A percentile compares a stretch with the other conserved stretches of the same genome.
Evolutionary conservation across 2,329 filamentous ascomycete genomes (phyloP).

Genomic region (Elsinoe batatas): DNA sequence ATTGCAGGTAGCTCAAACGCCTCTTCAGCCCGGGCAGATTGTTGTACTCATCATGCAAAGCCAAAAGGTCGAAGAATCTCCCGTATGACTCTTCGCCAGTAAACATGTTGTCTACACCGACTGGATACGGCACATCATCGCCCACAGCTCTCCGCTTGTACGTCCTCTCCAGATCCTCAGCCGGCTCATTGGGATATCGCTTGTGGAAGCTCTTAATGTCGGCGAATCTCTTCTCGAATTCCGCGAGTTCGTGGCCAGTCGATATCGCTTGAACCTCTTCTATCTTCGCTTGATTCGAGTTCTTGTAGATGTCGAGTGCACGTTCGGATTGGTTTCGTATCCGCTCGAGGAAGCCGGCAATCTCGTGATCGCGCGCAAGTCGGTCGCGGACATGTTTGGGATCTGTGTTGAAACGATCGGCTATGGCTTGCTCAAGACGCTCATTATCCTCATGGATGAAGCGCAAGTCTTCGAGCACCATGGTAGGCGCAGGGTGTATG

Average conservation of each 20-base stretch:
- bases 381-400: constrained; percentile 84
- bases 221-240: constrained; percentile 78
- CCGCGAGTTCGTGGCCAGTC: constrained; percentile 75
- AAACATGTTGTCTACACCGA: constrained; percentile 81
- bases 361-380: constrained; percentile 83
- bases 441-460: constrained; percentile 94
- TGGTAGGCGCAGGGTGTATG: constrained; percentile 21
- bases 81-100: constrained; percentile 92
- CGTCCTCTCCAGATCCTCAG: constrained; percentile 87
- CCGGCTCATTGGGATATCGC: constrained; percentile 84
- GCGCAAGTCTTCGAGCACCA: constrained; percentile 89
- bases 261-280: constrained; percentile 78
- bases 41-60: constrained; percentile 75
- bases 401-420: constrained; percentile 79
- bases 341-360: constrained; percentile 73
- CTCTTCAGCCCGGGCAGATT: constrained; percentile 77
- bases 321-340: constrained; percentile 78
- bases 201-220: constrained; percentile 80
- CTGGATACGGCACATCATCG: constrained; percentile 48
- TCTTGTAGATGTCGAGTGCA: constrained; percentile 73
- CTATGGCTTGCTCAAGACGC: constrained; percentile 85
- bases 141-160: constrained; percentile 65
- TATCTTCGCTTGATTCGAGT: constrained; percentile 59
- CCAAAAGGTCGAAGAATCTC: constrained; percentile 81
- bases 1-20: constrained; percentile 80